Base-by-base conservation (phyloP, 192 early-diverging fungal genomes). In the Coemansia sp. region DNA sequence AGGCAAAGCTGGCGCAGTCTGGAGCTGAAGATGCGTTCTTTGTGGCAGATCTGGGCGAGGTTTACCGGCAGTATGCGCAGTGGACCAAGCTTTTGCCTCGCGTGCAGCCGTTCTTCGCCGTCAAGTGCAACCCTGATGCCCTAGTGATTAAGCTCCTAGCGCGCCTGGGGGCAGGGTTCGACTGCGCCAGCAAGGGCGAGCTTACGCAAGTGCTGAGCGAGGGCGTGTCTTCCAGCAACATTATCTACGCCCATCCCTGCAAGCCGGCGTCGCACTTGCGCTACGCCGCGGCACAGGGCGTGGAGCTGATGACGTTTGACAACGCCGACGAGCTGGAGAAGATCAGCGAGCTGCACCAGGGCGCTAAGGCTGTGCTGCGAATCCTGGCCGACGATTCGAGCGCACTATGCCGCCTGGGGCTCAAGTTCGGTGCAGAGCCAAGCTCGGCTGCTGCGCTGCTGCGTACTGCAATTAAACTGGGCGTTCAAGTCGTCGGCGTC, bases 191-290 rank as follows among this genome's bases (percentile, higher is more conserved):
- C 88, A 94, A 91, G 82, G 85, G 84, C 42, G 98, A 99, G 88
- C 92, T 99, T 27, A 87, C 94, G 67, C 86, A 88, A 46, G 90
- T 90, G 41, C 85, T 98, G 42, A 83, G 87, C 34, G 69, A 89
- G 39, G 93, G 93, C 60, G 89, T 90, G 6, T 84, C 72, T 3
- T 12, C 77, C 25, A 12, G 50, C 55, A 85, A 89, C 46, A 92
- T 99, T 76, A 96, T 99, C 66, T 99, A 96, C 64, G 96, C 98
- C 62, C 97, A 99, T 85, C 97, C 97, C n/a, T 99, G 98, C 89
- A 99, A 99, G 86, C 95, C 95, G 67, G 87, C 89, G 57, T 95
- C 95, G 5, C 97, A 96, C 82, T 88, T 99, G 75, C 92, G 93
- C 50, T 97, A 88, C 67, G 95, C 96, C 2, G 77, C 82, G 25